Percentiles rank a stretch among this genome's conserved stretches.
These are phyloP conservation scores for Talaromyces pinophilus DNA, from an alignment of 2,329 filamentous ascomycete species.

Conservation along the genomic window DNA sequence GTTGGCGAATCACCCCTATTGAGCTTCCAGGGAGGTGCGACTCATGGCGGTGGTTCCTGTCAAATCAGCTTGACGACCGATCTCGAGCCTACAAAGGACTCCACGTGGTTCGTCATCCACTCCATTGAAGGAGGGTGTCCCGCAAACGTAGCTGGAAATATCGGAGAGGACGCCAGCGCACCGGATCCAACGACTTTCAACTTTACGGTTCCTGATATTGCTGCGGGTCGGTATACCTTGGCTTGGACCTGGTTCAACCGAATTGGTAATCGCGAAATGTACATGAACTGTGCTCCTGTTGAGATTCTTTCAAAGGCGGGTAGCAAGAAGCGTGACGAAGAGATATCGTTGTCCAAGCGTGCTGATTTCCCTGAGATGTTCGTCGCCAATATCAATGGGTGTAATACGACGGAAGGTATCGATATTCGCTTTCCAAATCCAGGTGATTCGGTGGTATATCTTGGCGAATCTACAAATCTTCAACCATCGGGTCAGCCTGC, in stretches of 20 bases:
- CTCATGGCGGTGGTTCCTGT: conserved; percentile 90
- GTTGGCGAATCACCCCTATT: conserved; percentile 65
- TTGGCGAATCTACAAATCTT: conserved; percentile 46
- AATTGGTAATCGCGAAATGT: conserved; percentile 90
- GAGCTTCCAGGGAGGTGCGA: conserved; percentile 68
- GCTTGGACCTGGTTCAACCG: conserved; percentile 97
- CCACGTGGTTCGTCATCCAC: conserved; percentile 84
- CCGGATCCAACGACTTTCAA: conserved; percentile 60
- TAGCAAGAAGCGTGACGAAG: conserved; percentile 41
- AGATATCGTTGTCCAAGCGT: conserved; percentile 54
- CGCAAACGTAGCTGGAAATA: conserved; percentile 60
- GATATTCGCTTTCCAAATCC: conserved; percentile 70
- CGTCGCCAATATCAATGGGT: conserved; percentile 68
- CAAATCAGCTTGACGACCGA: conserved; percentile 87
- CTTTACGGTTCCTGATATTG: conserved; percentile 71
- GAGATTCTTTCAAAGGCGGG: conserved; percentile 51
- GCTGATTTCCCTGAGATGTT: conserved; percentile 72
- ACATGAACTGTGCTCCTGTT: conserved; percentile 91
- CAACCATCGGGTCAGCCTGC: conserved; percentile 32
- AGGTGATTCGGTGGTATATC: conserved; percentile 58
- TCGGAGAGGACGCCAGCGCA: conserved; percentile 47
- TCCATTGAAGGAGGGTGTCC: conserved; percentile 87
- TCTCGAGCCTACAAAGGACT: conserved; percentile 62
- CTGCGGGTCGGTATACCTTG: conserved; percentile 74
- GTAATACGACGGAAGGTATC: conserved; percentile 54